Conservation (phyloP, 176 grass and related monocot genomes). For the Zoysia japonica region DNA sequence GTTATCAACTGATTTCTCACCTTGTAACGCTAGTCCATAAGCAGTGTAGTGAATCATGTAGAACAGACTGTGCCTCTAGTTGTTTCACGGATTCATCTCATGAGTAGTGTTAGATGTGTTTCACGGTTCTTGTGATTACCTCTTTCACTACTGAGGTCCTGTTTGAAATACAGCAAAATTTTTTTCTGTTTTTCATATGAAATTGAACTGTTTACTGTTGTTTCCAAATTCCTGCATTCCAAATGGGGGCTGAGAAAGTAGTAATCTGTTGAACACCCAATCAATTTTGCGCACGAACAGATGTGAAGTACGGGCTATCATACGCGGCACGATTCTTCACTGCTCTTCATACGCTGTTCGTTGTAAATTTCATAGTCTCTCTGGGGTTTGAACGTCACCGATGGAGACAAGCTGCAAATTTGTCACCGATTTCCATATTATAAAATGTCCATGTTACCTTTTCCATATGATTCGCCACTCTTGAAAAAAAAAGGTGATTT, state of each 20-base stretch:
- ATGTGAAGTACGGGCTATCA: not conserved
- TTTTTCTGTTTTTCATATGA: too few species aligned
- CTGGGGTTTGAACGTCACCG: not conserved
- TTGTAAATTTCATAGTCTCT: too few species aligned
- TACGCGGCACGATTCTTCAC: not conserved
- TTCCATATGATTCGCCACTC: not conserved
- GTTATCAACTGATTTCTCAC: constrained; percentile 5
- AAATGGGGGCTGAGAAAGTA: not conserved
- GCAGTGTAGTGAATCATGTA: constrained; percentile 52
- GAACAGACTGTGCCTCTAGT: constrained; percentile 17
- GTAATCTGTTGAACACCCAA: not conserved
- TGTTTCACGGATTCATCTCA: not conserved
- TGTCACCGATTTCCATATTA: not conserved
- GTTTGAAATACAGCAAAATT: too few species aligned
- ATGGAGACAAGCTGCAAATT: not conserved
- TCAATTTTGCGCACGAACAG: not conserved
- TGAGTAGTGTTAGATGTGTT: not conserved
- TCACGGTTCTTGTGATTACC: not conserved
- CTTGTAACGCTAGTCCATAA: constrained; percentile 30
- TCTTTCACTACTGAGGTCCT: not conserved
- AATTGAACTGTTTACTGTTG: too few species aligned
- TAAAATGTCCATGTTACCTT: not conserved
- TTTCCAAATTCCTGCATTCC: too few species aligned
- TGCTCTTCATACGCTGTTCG: not conserved
- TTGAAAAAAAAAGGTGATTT: not conserved